Evolutionary conservation across 371 early-diverging fungal genomes (phyloP), one percentile per base, ranked within the genome.

Genomic region (Entomophthora muscae): DNA sequence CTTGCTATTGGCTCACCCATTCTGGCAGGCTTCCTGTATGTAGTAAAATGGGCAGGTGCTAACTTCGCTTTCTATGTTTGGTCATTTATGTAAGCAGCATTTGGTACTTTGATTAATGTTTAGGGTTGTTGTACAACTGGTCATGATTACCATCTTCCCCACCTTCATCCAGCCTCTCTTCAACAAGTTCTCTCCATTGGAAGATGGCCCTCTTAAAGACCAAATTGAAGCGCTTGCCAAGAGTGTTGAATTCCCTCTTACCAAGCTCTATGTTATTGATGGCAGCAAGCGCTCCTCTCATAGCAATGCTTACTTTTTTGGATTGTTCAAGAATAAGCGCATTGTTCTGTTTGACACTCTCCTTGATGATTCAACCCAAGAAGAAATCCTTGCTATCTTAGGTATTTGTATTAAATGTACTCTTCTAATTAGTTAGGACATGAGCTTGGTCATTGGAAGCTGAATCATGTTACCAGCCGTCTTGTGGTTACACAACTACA

Each of bases 311-410:
- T 99, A 97, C 75, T 95, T 99, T 71, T 90, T 86, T 66, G 95
- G 96, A 0, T 89, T 97, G 66, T 91, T 89, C 69, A 91, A 92
- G 73, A 89, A 92, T 76, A 97, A 98, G 83, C 88, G 95, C 55
- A 96, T 99, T 69, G 98, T 99, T 0, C 68, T 99, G 5, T 99
- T 78, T 73, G 98, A 99, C 71, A 99, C 98, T 0, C 76, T 99
- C 59, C 70, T 98, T 55, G 86, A 89, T 23, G 91, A 98, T 58
- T 78, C 85, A 17, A 75, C 76, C 26, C 76, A 79, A 32, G 90
- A 94, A 54, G 95, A 97, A 72, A 85, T 96, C 55, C 86, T 88
- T 51, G 96, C 95, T n/a, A 84, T 95, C 2, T 77, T 95, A 13
- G 91, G 92, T 81, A 74, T 64, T 70, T 53, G 3, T 26, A n/a